Evolutionary conservation across 225 moss, liverwort and hornwort species (phyloP).

Genomic region (Physcomitrium patens): DNA sequence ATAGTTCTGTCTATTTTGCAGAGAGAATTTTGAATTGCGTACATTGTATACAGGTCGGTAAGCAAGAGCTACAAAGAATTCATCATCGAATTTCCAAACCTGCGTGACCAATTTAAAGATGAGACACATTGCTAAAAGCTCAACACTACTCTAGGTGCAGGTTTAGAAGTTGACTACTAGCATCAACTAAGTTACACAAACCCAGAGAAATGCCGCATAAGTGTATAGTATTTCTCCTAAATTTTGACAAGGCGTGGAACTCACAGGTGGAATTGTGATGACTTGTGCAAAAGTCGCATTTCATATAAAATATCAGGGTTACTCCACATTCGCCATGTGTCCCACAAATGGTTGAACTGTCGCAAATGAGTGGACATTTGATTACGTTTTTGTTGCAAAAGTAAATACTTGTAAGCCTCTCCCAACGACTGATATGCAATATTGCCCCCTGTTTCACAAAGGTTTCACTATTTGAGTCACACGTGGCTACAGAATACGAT

Average conservation of each 20-base stretch:
- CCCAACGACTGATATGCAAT: conserved; percentile 85
- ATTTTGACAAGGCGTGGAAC: background rate
- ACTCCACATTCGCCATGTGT: background rate
- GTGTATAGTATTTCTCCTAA: too few relatives aligned
- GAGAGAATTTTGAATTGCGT: too few relatives aligned
- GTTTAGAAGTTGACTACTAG: too few relatives aligned
- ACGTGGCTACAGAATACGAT: background rate
- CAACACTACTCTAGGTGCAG: too few relatives aligned
- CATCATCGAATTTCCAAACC: too few relatives aligned
- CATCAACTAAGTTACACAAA: too few relatives aligned
- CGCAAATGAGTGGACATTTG: background rate
- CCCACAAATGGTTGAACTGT: background rate
- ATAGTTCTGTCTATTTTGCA: too few relatives aligned
- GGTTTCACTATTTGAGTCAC: conserved; percentile 8
- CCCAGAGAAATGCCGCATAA: too few relatives aligned
- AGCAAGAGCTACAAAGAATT: too few relatives aligned
- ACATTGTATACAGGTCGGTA: too few relatives aligned
- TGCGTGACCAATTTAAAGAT: too few relatives aligned
- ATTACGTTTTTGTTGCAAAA: conserved; percentile 41
- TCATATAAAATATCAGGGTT: background rate
- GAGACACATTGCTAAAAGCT: too few relatives aligned
- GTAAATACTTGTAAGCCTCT: conserved; percentile 89
- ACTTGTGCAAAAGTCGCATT: conserved; percentile 11
- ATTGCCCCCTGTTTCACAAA: conserved; percentile 63
- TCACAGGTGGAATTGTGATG: background rate